Evolutionary conservation across 805 yeast species (phyloP).

Genomic region (Saccharomycopsis olivae): DNA sequence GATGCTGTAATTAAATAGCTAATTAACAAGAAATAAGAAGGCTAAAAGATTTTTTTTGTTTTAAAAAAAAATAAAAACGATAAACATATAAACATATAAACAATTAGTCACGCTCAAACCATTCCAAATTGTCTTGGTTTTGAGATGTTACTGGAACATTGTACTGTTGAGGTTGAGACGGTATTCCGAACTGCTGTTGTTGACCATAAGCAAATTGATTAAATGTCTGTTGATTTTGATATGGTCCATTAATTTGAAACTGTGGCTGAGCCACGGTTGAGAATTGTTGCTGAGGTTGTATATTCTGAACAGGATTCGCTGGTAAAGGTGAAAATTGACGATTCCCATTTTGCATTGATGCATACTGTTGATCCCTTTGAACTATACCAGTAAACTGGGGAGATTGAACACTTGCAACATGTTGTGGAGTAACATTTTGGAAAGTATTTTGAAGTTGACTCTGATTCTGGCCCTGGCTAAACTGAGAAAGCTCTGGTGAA

Average conservation of each 20-base stretch:
- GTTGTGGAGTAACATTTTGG: background rate
- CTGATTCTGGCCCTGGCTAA: background rate
- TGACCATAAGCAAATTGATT: background rate
- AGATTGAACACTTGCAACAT: background rate
- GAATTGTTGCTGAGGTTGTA: no score
- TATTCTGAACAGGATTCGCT: no score
- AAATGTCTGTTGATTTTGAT: no score
- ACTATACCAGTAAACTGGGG: no score
- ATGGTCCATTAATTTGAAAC: no score
- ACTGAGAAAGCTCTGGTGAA: background rate
- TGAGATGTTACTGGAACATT: no score
- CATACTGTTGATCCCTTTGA: background rate
- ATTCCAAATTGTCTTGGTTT: conserved; percentile 15
- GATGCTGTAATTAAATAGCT: no score
- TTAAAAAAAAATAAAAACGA: background rate
- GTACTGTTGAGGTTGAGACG: conserved; percentile 1
- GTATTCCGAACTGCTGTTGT: background rate
- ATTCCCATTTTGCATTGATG: no score
- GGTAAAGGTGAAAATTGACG: no score
- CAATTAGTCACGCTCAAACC: conserved; percentile 15
- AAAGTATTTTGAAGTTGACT: background rate
- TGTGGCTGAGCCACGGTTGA: no score
- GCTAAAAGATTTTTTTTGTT: no score
- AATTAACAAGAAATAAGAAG: no score
- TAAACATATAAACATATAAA: background rate